These are phyloP conservation scores for Pythium phragmiticola DNA, from an alignment of 352 stramenopile species.

Conservation along the genomic window DNA sequence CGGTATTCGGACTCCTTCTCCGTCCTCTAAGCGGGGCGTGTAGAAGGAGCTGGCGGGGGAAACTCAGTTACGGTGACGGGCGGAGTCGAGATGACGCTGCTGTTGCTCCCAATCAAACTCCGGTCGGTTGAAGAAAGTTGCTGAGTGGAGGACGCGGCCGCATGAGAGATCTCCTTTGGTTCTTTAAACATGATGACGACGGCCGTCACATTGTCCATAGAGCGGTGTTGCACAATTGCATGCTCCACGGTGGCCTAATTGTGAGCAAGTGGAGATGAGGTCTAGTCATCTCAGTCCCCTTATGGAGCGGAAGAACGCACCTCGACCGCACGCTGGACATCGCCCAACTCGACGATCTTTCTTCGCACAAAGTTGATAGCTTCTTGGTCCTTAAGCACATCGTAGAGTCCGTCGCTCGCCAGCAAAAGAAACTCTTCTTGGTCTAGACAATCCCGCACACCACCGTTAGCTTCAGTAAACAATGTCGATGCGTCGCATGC, in stretches of 20 bases:
- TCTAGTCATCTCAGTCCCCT: too few relatives aligned
- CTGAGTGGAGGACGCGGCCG: neutral
- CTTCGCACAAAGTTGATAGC: conserved; percentile 71
- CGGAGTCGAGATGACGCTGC: conserved; percentile 10
- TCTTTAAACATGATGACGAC: conserved; percentile 86
- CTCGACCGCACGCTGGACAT: conserved; percentile 81
- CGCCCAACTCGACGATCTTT: conserved; percentile 65
- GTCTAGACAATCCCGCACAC: conserved; percentile 24
- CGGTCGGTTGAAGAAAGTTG: conserved; percentile 1
- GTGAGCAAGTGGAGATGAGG: neutral
- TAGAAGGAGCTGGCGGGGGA: conserved; percentile 3
- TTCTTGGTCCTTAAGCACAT: conserved; percentile 84
- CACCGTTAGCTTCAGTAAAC: neutral
- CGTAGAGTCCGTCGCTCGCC: conserved; percentile 78
- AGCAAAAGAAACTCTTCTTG: conserved; percentile 82
- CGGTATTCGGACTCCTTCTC: too few relatives aligned
- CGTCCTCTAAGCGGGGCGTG: neutral
- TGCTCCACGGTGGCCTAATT: conserved; percentile 68
- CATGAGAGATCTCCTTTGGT: conserved; percentile 39
- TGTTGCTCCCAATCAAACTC: conserved; percentile 9
- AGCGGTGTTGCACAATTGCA: conserved; percentile 82
- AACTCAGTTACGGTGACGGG: conserved; percentile 19
- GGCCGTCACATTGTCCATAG: conserved; percentile 84
- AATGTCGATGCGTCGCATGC: neutral
- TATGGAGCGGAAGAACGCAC: conserved; percentile 27